Percentiles rank a stretch among this genome's conserved stretches.
phyloP scores from a whole-genome alignment of 768 basidiomycete species.

The Tulasnella sp. region DNA sequence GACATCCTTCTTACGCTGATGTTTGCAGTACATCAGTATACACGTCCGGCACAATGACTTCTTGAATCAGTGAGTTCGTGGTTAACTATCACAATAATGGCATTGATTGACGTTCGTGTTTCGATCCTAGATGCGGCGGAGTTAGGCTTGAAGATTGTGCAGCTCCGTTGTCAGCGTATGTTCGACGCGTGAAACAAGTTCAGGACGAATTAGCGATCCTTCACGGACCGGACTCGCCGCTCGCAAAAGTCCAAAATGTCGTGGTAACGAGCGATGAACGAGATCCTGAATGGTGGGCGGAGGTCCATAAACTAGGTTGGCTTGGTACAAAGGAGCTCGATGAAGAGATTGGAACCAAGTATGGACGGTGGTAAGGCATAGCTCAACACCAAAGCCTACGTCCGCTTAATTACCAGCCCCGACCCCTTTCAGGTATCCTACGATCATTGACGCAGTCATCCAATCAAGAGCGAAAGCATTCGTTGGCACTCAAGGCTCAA shows the following conservation, averaged over 20 bases:
- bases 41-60: constrained; percentile 13
- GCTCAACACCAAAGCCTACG: background rate
- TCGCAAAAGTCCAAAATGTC: background rate
- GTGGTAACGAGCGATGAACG: constrained; percentile 28
- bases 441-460: constrained; percentile 66
- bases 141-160: constrained; percentile 17
- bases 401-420: background rate
- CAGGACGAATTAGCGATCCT: constrained; percentile 7
- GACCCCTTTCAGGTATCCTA: constrained; percentile 53
- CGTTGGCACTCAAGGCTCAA: constrained; percentile 68
- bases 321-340: background rate
- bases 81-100: background rate
- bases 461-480: constrained; percentile 64
- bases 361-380: constrained; percentile 6
- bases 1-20: background rate
- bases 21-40: background rate
- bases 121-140: background rate
- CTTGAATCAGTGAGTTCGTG: background rate
- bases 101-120: background rate
- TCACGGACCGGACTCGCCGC: background rate
- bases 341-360: background rate
- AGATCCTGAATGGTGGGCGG: constrained; percentile 16
- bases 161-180: background rate
- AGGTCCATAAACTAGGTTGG: constrained; percentile 22
- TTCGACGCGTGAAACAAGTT: constrained; percentile 16